phyloP scores from a whole-genome alignment of 805 yeast genomes.

The Wickerhamomyces hampshirensis region DNA sequence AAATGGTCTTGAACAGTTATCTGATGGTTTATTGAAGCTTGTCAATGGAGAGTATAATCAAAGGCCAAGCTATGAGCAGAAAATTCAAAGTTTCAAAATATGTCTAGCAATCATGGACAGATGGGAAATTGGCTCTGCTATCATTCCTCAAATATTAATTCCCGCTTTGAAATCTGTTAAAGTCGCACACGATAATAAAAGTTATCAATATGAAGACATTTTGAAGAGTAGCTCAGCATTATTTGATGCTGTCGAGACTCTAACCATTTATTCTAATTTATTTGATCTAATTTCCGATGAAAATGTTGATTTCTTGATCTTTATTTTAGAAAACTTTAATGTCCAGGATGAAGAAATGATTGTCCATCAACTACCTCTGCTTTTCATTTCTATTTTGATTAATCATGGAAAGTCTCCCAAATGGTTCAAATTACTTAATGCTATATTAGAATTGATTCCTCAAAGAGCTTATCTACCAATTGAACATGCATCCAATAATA shows the following conservation, averaged over 20 bases:
- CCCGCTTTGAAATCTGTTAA: constrained; percentile 56
- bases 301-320: constrained; percentile 44
- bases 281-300: constrained; percentile 33
- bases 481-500: constrained; percentile 32
- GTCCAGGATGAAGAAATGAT: constrained; percentile 87
- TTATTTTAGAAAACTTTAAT: constrained; percentile 60
- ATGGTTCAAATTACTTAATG: constrained; percentile 38
- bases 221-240: constrained; percentile 59
- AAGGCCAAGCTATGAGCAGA: constrained; percentile 25
- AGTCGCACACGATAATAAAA: constrained; percentile 21
- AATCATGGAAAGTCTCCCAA: constrained; percentile 14
- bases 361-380: constrained; percentile 67
- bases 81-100: constrained; percentile 54
- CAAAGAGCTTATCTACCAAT: constrained; percentile 57
- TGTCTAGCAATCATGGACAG: constrained; percentile 77
- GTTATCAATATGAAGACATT: constrained; percentile 36
- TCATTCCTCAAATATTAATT: constrained; percentile 65
- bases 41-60: constrained; percentile 30
- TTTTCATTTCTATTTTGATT: constrained; percentile 45
- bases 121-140: constrained; percentile 85
- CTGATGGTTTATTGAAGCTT: constrained; percentile 47
- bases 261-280: constrained; percentile 68
- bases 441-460: constrained; percentile 53
- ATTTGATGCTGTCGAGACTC: constrained; percentile 83
- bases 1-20: constrained; percentile 48